phyloP scores from a whole-genome alignment of 257 asterid species.

The Solanum chiquidenum region DNA sequence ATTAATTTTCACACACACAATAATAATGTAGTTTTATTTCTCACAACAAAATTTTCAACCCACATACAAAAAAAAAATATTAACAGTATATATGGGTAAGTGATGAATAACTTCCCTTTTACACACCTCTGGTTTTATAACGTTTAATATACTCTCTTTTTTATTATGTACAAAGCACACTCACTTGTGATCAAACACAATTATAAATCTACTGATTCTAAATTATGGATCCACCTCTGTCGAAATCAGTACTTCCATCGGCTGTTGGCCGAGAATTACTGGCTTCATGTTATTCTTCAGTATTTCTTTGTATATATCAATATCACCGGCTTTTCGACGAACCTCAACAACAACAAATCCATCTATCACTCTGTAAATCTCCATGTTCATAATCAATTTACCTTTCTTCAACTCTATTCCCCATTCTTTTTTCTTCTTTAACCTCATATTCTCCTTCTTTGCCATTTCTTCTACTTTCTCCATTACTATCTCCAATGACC shows the following conservation, averaged over 20 bases:
- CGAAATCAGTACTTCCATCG: background rate
- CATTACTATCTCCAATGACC: conserved; percentile 40
- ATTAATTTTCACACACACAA: background rate
- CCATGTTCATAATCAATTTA: conserved; percentile 35
- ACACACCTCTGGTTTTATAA: background rate
- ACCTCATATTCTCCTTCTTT: conserved; percentile 24
- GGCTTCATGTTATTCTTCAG: conserved; percentile 50
- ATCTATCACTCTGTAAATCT: conserved; percentile 42
- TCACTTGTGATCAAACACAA: background rate
- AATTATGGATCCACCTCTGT: background rate
- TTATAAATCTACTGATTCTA: background rate
- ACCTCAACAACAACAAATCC: conserved; percentile 51
- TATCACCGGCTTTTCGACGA: conserved; percentile 41
- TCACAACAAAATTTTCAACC: background rate
- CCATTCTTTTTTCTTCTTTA: conserved; percentile 36
- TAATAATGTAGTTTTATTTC: background rate
- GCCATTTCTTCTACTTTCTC: conserved; percentile 45
- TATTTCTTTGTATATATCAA: conserved; percentile 22
- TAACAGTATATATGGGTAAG: background rate
- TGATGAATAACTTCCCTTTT: background rate
- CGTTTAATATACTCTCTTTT: background rate
- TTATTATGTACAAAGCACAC: background rate
- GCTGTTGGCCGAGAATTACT: conserved; percentile 13
- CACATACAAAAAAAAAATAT: background rate
- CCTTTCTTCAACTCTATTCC: conserved; percentile 55